These are phyloP conservation scores for Phytopythium montanum DNA, from an alignment of 352 stramenopile genomes.

Conservation along the genomic window DNA sequence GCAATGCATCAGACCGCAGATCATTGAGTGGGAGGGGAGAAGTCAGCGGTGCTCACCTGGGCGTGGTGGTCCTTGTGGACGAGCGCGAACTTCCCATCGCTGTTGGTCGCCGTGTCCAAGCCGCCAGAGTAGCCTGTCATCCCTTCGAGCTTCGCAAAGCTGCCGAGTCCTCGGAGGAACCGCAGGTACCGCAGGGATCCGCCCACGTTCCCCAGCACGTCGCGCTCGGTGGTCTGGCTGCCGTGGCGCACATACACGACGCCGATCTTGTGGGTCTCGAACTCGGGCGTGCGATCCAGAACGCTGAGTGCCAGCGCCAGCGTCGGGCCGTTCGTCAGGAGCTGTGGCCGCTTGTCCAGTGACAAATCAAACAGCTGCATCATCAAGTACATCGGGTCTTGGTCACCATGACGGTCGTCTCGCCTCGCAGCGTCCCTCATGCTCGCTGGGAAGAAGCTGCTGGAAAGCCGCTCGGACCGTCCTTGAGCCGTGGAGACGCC, in stretches of 20 bases:
- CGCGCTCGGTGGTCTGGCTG: conserved; percentile 56
- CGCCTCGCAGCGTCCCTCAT: not conserved
- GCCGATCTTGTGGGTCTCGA: conserved; percentile 87
- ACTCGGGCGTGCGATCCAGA: conserved; percentile 73
- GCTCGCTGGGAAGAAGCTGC: conserved; percentile 2
- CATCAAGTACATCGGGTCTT: conserved; percentile 68
- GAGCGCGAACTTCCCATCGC: conserved; percentile 72
- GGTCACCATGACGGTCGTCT: not conserved
- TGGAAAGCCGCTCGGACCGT: not conserved
- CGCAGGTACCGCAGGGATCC: conserved; percentile 71
- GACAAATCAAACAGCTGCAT: conserved; percentile 79
- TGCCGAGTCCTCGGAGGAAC: conserved; percentile 67
- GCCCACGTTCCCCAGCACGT: conserved; percentile 70
- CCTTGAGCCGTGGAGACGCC: not conserved
- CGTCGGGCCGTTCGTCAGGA: conserved; percentile 49
- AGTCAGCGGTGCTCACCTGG: conserved; percentile 37
- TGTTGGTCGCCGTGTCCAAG: conserved; percentile 64
- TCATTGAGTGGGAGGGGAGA: not conserved
- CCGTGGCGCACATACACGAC: conserved; percentile 62
- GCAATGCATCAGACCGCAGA: not conserved
- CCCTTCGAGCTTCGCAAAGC: conserved; percentile 64
- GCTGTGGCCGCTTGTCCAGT: conserved; percentile 43
- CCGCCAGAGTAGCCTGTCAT: conserved; percentile 68
- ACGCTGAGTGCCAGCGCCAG: conserved; percentile 66
- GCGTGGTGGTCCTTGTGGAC: conserved; percentile 63